Evolutionary conservation across 2,329 filamentous ascomycete genomes (phyloP).

Genomic region (Fusarium goolgardi): DNA sequence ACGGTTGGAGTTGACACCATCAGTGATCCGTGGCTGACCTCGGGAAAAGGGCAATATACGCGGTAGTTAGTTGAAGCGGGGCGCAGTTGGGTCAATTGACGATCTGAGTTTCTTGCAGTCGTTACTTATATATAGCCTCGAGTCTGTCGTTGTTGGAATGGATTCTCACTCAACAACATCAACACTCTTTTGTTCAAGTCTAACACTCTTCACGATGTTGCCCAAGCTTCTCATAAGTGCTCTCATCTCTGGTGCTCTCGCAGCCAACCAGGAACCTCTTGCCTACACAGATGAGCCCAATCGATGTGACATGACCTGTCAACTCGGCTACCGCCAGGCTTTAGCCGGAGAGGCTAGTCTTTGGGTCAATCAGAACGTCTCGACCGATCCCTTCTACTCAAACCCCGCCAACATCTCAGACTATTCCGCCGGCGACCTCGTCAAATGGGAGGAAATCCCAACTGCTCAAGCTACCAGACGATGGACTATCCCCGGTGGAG

Average conservation of each 20-base stretch:
- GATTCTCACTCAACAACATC: neutral
- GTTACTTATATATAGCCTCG: neutral
- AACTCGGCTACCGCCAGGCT: slow-evolving; percentile 4
- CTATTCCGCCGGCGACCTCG: slow-evolving; percentile 2
- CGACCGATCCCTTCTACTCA: slow-evolving; percentile 9
- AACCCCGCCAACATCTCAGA: slow-evolving; percentile 13
- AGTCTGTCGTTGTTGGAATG: neutral
- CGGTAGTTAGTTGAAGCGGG: neutral
- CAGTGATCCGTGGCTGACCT: neutral
- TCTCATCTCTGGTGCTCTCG: slow-evolving; percentile 1
- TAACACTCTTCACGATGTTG: neutral
- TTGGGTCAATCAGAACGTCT: slow-evolving; percentile 19
- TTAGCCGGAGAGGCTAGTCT: neutral
- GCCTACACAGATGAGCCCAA: slow-evolving; percentile 6
- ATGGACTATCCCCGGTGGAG: slow-evolving; percentile 17
- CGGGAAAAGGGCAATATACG: neutral
- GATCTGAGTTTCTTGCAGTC: neutral
- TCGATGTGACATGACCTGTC: slow-evolving; percentile 14
- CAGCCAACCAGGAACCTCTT: neutral
- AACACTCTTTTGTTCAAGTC: neutral
- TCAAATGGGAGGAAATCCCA: slow-evolving; percentile 24
- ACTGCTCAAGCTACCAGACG: neutral
- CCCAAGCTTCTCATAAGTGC: neutral
- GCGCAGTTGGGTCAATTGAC: neutral
- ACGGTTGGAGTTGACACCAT: neutral